These are phyloP conservation scores for Hylodesmum podocarpum DNA, from an alignment of 306 rosid species.

Conservation along the genomic window DNA sequence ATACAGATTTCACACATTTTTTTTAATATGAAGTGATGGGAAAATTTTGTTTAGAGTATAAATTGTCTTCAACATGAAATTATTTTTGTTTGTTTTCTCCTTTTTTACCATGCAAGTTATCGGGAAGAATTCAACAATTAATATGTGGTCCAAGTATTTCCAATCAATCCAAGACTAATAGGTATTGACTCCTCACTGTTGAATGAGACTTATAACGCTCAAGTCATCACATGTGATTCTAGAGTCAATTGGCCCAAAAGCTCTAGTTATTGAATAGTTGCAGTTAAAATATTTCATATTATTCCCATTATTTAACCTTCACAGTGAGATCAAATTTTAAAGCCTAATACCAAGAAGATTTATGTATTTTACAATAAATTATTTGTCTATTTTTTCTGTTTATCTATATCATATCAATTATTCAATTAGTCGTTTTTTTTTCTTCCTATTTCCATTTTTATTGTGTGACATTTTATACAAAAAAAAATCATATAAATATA, in stretches of 20 bases:
- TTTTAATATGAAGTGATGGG: neutral
- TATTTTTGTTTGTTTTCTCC: neutral
- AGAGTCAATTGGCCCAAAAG: neutral
- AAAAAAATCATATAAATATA: neutral
- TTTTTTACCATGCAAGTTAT: neutral
- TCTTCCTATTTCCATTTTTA: neutral
- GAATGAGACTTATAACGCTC: neutral
- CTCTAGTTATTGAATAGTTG: neutral
- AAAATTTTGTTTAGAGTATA: neutral
- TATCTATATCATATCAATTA: neutral
- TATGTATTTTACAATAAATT: too few relatives aligned
- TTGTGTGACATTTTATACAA: neutral
- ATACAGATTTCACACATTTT: neutral
- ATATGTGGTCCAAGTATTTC: neutral
- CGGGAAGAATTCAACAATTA: neutral
- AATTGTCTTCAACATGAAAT: neutral
- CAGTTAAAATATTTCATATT: too few relatives aligned
- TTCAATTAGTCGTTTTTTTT: neutral
- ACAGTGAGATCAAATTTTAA: neutral
- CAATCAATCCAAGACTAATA: neutral
- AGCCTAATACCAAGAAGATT: too few relatives aligned
- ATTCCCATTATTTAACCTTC: neutral
- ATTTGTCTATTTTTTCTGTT: too few relatives aligned
- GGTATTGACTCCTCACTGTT: neutral
- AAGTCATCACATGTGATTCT: neutral